Percentiles rank a stretch among this genome's conserved stretches.
phyloP scores from a whole-genome alignment of 441 rosid species.

The Adansonia gregorii region DNA sequence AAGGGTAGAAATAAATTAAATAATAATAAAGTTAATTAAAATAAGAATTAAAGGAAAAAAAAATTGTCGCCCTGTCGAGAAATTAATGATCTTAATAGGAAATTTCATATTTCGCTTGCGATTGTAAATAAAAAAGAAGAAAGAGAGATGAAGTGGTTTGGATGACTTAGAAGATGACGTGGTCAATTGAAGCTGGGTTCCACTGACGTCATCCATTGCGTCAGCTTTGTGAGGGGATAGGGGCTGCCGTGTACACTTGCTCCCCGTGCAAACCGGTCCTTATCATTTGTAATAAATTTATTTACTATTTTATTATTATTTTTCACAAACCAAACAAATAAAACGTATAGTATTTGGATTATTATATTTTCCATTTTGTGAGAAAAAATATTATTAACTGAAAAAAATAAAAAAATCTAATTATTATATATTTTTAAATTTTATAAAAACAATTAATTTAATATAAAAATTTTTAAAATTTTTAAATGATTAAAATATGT shows the following conservation, averaged over 20 bases:
- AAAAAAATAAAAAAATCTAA: too few relatives aligned
- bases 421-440: too few relatives aligned
- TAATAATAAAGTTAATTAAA: not conserved
- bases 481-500: too few relatives aligned
- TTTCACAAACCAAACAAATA: too few relatives aligned
- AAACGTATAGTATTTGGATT: too few relatives aligned
- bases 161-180: slow-evolving; percentile 44
- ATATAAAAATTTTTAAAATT: too few relatives aligned
- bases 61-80: not conserved
- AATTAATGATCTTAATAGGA: slow-evolving; percentile 18
- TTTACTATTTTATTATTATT: too few relatives aligned
- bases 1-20: not conserved
- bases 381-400: too few relatives aligned
- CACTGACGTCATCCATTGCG: slow-evolving; percentile 46
- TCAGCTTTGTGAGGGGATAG: slow-evolving; percentile 19
- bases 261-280: too few relatives aligned
- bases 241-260: not conserved
- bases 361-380: too few relatives aligned
- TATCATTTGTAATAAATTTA: not conserved
- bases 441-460: too few relatives aligned
- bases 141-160: slow-evolving; percentile 50
- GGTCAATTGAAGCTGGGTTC: slow-evolving; percentile 41
- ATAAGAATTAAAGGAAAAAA: not conserved
- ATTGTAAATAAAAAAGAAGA: not conserved
- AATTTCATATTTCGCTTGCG: slow-evolving; percentile 42